These are phyloP conservation scores for Daldinia sp. DNA, from an alignment of 2,329 filamentous ascomycete species.

Conservation along the genomic window DNA sequence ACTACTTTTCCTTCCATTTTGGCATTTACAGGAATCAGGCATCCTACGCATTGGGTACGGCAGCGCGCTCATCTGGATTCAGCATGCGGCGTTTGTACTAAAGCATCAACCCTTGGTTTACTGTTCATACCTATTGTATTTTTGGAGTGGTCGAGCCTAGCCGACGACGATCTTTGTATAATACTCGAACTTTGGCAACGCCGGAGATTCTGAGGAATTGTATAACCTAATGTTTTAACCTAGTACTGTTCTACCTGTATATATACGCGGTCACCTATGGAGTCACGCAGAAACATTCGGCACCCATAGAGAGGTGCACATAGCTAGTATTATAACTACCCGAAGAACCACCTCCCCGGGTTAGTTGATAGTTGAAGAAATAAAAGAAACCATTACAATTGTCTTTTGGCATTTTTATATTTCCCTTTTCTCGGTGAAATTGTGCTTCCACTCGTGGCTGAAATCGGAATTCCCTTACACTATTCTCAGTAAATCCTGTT, in stretches of 20 bases:
- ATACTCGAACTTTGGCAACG: constrained; percentile 26
- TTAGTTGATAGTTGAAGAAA: constrained; percentile 4
- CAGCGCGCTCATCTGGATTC: constrained; percentile 35
- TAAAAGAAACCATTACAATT: neutral
- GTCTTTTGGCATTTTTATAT: neutral
- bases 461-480: neutral
- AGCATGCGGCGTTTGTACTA: constrained; percentile 40
- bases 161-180: constrained; percentile 28
- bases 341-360: constrained; percentile 3
- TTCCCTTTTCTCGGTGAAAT: neutral
- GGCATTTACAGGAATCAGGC: constrained; percentile 42
- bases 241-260: constrained; percentile 33
- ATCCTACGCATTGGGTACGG: constrained; percentile 35
- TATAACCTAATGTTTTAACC: constrained; percentile 14
- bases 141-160: constrained; percentile 8
- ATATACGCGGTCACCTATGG: constrained; percentile 20
- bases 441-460: neutral
- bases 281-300: constrained; percentile 9
- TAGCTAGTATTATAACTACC: constrained; percentile 26
- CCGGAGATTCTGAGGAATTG: neutral
- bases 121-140: constrained; percentile 35
- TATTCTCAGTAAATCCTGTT: neutral
- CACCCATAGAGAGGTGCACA: neutral
- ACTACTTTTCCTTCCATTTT: constrained; percentile 10
- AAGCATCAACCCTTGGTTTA: constrained; percentile 33